Evolutionary conservation across 2,329 filamentous ascomycete genomes (phyloP).

Genomic region (Aspergillus sclerotialis): DNA sequence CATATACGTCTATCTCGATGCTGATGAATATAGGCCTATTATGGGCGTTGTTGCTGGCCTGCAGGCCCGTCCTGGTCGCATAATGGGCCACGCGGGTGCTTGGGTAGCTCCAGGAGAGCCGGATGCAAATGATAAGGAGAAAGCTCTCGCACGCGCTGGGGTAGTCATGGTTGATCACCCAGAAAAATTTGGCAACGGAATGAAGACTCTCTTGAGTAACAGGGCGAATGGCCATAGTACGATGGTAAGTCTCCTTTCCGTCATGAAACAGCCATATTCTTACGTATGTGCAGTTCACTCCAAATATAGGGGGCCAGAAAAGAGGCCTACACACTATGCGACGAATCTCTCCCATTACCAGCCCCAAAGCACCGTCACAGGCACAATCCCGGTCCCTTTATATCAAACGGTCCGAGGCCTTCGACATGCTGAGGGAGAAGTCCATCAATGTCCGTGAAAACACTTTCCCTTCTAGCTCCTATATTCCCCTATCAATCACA

Average conservation of each 20-base stretch:
- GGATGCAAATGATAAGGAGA: constrained; percentile 58
- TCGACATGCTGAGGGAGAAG: constrained; percentile 49
- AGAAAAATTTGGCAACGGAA: constrained; percentile 62
- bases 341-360: constrained; percentile 15
- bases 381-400: constrained; percentile 48
- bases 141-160: constrained; percentile 58
- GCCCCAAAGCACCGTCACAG: constrained; percentile 1
- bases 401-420: constrained; percentile 47
- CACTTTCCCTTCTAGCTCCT: constrained; percentile 21
- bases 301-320: constrained; percentile 30
- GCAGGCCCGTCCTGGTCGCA: constrained; percentile 54
- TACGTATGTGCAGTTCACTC: constrained; percentile 11
- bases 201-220: constrained; percentile 53
- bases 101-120: constrained; percentile 62
- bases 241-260: constrained; percentile 18
- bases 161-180: constrained; percentile 68
- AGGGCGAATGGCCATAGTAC: constrained; percentile 21
- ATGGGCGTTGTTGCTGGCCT: constrained; percentile 64
- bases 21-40: constrained; percentile 51
- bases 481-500: constrained; percentile 54
- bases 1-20: constrained; percentile 1
- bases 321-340: constrained; percentile 47
- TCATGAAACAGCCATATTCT: background rate
- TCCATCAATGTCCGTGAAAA: constrained; percentile 37
- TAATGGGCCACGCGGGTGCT: constrained; percentile 77